Evolutionary conservation across 768 basidiomycete genomes (phyloP).

Genomic region (Asterophora lycoperdoides): DNA sequence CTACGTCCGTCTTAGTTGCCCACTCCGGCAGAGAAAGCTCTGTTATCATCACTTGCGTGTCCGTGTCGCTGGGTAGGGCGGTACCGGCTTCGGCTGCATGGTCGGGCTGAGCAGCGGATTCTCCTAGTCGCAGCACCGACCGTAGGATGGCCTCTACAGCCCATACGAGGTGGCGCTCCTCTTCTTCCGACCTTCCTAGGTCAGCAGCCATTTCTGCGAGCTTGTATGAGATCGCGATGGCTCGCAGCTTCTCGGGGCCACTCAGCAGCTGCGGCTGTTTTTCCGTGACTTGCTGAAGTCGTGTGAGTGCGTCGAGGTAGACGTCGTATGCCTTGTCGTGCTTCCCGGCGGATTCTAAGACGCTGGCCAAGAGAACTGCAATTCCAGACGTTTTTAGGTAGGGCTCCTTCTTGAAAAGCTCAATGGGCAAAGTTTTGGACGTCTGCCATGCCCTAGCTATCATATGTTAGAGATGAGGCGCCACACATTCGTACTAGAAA

Average conservation of each 20-base stretch:
- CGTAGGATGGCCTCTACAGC: slow-evolving; percentile 42
- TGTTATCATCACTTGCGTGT: slow-evolving; percentile 33
- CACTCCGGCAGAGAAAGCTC: slow-evolving; percentile 58
- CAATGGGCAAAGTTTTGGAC: slow-evolving; percentile 40
- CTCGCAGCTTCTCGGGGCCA: slow-evolving; percentile 32
- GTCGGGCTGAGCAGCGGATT: slow-evolving; percentile 4
- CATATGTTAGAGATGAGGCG: slow-evolving; percentile 9
- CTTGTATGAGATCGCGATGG: slow-evolving; percentile 37
- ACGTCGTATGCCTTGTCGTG: slow-evolving; percentile 34
- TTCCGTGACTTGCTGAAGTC: slow-evolving; percentile 25
- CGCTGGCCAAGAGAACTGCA: slow-evolving; percentile 54
- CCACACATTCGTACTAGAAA: neutral
- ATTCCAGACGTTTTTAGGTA: slow-evolving; percentile 68
- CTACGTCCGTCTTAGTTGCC: slow-evolving; percentile 56
- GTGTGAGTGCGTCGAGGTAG: slow-evolving; percentile 33
- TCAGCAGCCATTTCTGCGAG: slow-evolving; percentile 38
- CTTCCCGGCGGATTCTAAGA: slow-evolving; percentile 42
- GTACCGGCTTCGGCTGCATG: neutral
- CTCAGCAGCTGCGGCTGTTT: slow-evolving; percentile 17
- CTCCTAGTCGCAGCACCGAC: slow-evolving; percentile 25
- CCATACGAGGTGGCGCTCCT: slow-evolving; percentile 40
- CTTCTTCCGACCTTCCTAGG: slow-evolving; percentile 32
- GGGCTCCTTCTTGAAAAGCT: slow-evolving; percentile 39
- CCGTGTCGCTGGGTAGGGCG: slow-evolving; percentile 11
- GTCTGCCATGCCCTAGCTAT: slow-evolving; percentile 51